Percentiles rank a stretch among this genome's conserved stretches.
Conservation (phyloP, 2,329 filamentous ascomycete genomes). For the Stachybotrys echinatus region DNA sequence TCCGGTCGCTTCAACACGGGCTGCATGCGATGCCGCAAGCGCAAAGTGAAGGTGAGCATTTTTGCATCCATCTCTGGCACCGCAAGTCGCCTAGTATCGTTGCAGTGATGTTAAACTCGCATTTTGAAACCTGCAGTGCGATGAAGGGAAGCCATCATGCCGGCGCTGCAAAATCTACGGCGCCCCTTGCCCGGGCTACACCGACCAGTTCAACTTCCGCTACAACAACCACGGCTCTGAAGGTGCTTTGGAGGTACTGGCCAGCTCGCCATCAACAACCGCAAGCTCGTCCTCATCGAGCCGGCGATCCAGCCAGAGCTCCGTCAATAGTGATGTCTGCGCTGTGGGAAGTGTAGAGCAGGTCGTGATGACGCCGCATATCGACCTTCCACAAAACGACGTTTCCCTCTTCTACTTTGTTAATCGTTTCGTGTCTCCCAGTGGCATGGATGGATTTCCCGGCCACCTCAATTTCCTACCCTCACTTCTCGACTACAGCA, state of each 20-base stretch:
- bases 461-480: slow-evolving; percentile 27
- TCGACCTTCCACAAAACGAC: slow-evolving; percentile 14
- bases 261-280: background rate
- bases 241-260: background rate
- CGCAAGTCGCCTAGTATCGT: no score
- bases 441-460: slow-evolving; percentile 20
- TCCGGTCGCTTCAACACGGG: slow-evolving; percentile 23
- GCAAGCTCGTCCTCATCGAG: background rate
- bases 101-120: no score
- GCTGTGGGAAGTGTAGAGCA: no score
- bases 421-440: slow-evolving; percentile 24
- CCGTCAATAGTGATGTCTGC: no score
- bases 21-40: slow-evolving; percentile 21
- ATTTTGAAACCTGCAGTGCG: slow-evolving; percentile 16
- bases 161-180: slow-evolving; percentile 25
- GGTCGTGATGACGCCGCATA: background rate
- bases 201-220: slow-evolving; percentile 28
- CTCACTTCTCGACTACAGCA: slow-evolving; percentile 17
- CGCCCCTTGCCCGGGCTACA: slow-evolving; percentile 25
- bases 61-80: background rate
- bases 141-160: slow-evolving; percentile 25
- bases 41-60: slow-evolving; percentile 21
- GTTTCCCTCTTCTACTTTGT: slow-evolving; percentile 27
- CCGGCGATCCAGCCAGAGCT: background rate
- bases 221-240: slow-evolving; percentile 4